A percentile compares a stretch with the other conserved stretches of the same genome.
Conservation (phyloP, 805 yeast species). For the Maudiozyma turicensis region DNA sequence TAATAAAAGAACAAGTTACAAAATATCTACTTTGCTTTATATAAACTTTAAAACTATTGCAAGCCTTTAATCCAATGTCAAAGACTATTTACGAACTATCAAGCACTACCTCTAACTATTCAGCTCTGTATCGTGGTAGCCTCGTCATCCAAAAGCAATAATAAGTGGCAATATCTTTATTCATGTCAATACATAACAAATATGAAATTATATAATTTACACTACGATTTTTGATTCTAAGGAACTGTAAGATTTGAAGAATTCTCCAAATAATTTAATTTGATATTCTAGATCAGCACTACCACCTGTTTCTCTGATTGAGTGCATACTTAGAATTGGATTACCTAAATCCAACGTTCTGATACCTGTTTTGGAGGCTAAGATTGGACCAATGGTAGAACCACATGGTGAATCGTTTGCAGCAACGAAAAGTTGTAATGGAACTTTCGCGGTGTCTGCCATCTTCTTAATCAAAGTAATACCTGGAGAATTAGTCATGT, state of each 20-base stretch:
- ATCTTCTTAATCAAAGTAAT: slow-evolving; percentile 63
- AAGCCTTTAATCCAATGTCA: no score
- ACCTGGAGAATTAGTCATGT: slow-evolving; percentile 90
- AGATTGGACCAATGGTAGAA: slow-evolving; percentile 90
- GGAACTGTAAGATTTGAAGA: slow-evolving; percentile 39
- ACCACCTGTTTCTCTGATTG: slow-evolving; percentile 87
- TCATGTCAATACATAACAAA: no score
- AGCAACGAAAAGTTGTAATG: slow-evolving; percentile 86
- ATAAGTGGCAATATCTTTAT: no score
- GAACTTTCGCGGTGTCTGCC: slow-evolving; percentile 61
- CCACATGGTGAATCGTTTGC: slow-evolving; percentile 93
- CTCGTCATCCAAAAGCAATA: not conserved
- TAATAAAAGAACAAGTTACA: no score
- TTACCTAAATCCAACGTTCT: slow-evolving; percentile 85
- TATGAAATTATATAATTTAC: slow-evolving; percentile 1
- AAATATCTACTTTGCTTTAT: no score
- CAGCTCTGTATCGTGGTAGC: no score
- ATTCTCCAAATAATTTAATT: slow-evolving; percentile 51
- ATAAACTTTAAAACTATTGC: no score
- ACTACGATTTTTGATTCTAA: slow-evolving; percentile 38
- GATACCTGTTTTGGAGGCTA: slow-evolving; percentile 79
- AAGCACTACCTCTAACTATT: no score
- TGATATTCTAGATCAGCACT: slow-evolving; percentile 58
- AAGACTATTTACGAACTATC: no score
- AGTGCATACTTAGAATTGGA: slow-evolving; percentile 90